Percentiles rank a stretch among this genome's conserved stretches.
These are phyloP conservation scores for Myxozyma monticola DNA, from an alignment of 805 yeast genomes.

Conservation along the genomic window DNA sequence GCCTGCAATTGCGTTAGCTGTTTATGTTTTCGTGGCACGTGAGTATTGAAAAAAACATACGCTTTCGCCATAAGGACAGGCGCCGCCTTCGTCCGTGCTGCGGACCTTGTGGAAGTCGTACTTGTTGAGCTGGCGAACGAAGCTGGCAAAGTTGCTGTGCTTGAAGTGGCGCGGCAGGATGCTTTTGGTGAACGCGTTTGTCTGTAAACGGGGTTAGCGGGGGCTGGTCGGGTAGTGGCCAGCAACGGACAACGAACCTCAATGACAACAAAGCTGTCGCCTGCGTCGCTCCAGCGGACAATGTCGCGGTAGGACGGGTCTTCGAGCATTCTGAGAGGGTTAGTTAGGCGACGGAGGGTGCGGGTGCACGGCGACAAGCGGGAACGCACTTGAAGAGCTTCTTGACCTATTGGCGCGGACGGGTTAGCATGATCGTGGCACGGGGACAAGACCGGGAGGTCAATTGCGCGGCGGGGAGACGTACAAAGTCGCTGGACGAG, in stretches of 20 bases:
- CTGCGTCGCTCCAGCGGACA: conserved; percentile 83
- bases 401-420: conserved; percentile 18
- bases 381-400: conserved; percentile 26
- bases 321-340: conserved; percentile 65
- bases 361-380: not conserved
- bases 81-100: conserved; percentile 60
- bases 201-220: conserved; percentile 35
- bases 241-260: conserved; percentile 47
- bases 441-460: not conserved
- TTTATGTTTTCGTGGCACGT: not conserved
- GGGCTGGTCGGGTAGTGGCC: not conserved
- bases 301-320: conserved; percentile 71
- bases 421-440: not conserved
- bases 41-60: conserved; percentile 24
- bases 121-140: conserved; percentile 92
- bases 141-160: conserved; percentile 91
- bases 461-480: conserved; percentile 9
- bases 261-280: conserved; percentile 82
- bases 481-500: conserved; percentile 31
- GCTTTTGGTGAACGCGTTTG: conserved; percentile 84
- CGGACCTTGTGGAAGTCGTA: conserved; percentile 97
- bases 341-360: not conserved
- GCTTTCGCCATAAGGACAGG: conserved; percentile 60
- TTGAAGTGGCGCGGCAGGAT: conserved; percentile 91
- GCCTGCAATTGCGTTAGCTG: no score